Conservation (phyloP, 306 rosid genomes). For the Medicago arabica region DNA sequence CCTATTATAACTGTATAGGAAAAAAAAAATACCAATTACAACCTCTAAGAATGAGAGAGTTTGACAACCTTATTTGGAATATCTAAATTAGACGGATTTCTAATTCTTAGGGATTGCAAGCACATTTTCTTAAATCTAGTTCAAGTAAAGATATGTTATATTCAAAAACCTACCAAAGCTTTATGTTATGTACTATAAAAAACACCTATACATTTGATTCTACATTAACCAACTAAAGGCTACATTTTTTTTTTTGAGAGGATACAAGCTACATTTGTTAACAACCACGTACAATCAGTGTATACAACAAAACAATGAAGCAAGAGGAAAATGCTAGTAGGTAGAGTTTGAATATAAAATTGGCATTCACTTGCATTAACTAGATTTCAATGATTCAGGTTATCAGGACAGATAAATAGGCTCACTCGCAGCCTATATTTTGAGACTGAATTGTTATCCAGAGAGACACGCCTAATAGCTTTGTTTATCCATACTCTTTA, state of each 20-base stretch:
- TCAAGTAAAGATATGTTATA: not conserved
- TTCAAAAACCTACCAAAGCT: constrained; percentile 4
- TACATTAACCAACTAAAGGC: not conserved
- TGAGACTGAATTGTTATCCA: constrained; percentile 13
- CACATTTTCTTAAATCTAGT: constrained; percentile 3
- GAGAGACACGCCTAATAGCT: constrained; percentile 2
- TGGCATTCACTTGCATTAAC: too few relatives aligned
- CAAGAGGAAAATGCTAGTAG: constrained; percentile 14
- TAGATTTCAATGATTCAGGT: too few relatives aligned
- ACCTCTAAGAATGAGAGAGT: constrained; percentile 15
- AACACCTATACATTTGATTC: constrained; percentile 17
- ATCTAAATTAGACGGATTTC: constrained; percentile 14
- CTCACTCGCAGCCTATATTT: constrained; percentile 31
- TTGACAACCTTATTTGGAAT: constrained; percentile 15
- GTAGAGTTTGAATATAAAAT: too few relatives aligned
- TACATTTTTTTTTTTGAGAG: not conserved
- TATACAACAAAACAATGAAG: not conserved
- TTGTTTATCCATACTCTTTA: constrained; percentile 11
- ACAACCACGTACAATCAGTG: not conserved
- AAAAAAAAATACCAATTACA: constrained; percentile 19
- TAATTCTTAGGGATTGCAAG: constrained; percentile 18
- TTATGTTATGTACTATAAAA: not conserved
- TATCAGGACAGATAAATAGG: not conserved
- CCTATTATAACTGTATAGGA: not conserved
- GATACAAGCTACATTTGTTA: not conserved